Evolutionary conservation across 1,284 basidiomycete species (phyloP), one percentile per base, ranked within the genome.

Genomic region (Tilletiopsis washingtonensis): DNA sequence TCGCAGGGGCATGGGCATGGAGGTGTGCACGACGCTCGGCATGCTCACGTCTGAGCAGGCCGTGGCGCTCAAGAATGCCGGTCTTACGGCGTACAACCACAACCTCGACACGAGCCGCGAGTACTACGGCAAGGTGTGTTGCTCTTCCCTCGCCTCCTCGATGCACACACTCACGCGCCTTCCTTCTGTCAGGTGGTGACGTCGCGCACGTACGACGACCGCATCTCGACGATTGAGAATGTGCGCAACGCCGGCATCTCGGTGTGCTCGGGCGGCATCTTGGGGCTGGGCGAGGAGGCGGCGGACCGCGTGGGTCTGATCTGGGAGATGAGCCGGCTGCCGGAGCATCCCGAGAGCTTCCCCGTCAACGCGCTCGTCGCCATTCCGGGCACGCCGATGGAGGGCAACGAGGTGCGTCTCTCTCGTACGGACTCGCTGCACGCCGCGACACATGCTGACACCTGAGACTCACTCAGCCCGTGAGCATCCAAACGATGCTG

Each of bases 31-130:
- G 20, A 98, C 93, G 4, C 81, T 98, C 27, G 93, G 93, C 47
- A 97, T 98, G 93, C 78, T 98, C 40, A 83, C 84, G 3, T 84
- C 90, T 20, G 90, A 93, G 52, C 93, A 98, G 76, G 93, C 93
- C n/a, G 55, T 61, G 49, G 47, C 48, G 53, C 80, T 97, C 60
- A 97, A 97, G 76, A 84, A 91, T 76, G 93, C 93, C 39, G 93
- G 93, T 38, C 76, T 97, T 67, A 96, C 91, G 39, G 93, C 93
- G 1, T 97, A 98, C 78, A 98, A 97, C 75, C 93, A 98, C 76
- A 98, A 98, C 75, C 82, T 98, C 52, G 93, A 98, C 76, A 98
- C 93, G 1, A 96, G 91, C 37, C 81, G 93, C 59, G 93, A 98
- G 76, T 94, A 87, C 76, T 97, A 97, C 74, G 91, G 91, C 34